Base-by-base conservation (phyloP, 2,329 filamentous ascomycete genomes). In the Beauveria rudraprayagi region DNA sequence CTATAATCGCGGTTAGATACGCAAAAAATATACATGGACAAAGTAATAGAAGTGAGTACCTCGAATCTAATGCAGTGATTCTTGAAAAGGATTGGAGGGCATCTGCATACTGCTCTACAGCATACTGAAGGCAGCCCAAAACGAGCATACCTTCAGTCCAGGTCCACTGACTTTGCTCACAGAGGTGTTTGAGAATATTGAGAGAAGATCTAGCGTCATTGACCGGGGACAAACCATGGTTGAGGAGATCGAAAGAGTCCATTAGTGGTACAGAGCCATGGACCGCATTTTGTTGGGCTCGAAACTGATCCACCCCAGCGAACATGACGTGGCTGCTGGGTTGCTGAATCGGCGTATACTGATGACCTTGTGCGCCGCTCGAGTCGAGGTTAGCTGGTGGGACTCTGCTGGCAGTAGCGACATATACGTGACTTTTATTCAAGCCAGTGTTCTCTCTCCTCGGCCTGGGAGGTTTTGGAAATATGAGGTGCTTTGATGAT, bases 111-210 rank as follows among this genome's bases (percentile, higher is more conserved):
- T 91, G 86, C 64, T 91, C 91, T 16, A 97, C 76, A 8, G 90
- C 92, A 75, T 97, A 97, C 55, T 93, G 88, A 62, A 99, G 79
- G 75, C 94, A 97, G 2, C 94, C 94, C 44, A 90, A 91, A 7
- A 97, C 79, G 44, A 97, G 79, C 78, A 97, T 92, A 2, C 94
- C 94, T 70, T 97, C 93, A 58, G 92, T 83, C 94, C 94, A 99
- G 67, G 86, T 83, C 90, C 91, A 94, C 10, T 81, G 82, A 68
- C 88, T 91, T 71, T 93, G 88, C 67, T 89, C 85, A 70, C 91
- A 96, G 7, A 95, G 76, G 65, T 80, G 84, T 17, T 84, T 86
- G 22, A 96, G 78, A 68, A 91, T 84, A 43, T 90, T 84, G 22
- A 96, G 74, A 2, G 89, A 89, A 7, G 82, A 78, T 52, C 80